Conservation (phyloP, 73 alveolate genomes). For the Breviolum minutum region DNA sequence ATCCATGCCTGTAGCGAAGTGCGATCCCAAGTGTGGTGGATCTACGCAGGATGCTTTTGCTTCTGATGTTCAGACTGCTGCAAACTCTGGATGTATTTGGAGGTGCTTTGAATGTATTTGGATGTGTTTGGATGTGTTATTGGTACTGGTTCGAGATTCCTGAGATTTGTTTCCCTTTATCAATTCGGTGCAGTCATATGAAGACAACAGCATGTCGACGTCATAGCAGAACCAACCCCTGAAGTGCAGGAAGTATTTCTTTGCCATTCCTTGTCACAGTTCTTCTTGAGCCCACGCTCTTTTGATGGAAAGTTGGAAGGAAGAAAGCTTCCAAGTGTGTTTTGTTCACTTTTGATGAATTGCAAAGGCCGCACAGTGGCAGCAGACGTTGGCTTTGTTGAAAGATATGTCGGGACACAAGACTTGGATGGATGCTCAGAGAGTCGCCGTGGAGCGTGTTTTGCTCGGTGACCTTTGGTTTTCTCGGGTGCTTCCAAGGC, state of each 20-base stretch:
- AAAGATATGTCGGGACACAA: constrained; percentile 78
- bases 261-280: no score
- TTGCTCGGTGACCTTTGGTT: not conserved
- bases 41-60: not conserved
- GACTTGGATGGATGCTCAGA: constrained; percentile 36
- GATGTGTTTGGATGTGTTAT: not conserved
- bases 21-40: not conserved
- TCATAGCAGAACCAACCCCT: not conserved
- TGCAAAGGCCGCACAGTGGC: constrained; percentile 49
- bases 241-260: not conserved
- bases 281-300: no score
- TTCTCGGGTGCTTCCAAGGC: not conserved
- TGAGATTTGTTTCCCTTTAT: no score
- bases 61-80: not conserved
- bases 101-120: no score
- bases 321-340: no score
- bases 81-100: not conserved
- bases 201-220: not conserved
- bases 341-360: not conserved
- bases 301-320: no score
- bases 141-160: no score
- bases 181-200: no score
- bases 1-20: constrained; percentile 63
- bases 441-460: not conserved
- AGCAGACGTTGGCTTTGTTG: not conserved